These are phyloP conservation scores for Saturnispora zaruensis DNA, from an alignment of 805 yeast species.

Conservation along the genomic window DNA sequence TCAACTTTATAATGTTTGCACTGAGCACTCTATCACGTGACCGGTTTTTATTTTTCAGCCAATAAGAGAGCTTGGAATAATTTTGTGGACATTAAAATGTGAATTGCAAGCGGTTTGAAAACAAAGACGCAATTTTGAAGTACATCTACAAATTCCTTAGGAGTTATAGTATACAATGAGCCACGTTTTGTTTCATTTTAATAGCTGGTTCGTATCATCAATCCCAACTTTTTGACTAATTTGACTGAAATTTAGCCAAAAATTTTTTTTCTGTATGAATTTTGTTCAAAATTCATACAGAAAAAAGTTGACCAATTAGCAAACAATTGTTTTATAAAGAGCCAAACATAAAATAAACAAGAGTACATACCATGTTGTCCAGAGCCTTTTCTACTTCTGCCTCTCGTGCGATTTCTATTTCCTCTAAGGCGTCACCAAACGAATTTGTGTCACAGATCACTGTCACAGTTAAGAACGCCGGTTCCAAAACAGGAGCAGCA, in stretches of 20 bases:
- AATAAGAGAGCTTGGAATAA: constrained; percentile 5
- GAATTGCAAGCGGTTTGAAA: too few species aligned
- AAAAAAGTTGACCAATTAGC: not conserved
- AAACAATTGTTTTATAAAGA: not conserved
- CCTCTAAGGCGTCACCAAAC: constrained; percentile 36
- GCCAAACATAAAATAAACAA: not conserved
- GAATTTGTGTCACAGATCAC: constrained; percentile 68
- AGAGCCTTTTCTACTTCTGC: constrained; percentile 33
- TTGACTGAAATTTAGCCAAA: not conserved
- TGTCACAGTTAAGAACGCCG: constrained; percentile 73
- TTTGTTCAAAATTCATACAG: not conserved
- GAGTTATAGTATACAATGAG: not conserved
- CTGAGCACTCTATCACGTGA: constrained; percentile 8
- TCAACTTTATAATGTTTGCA: too few species aligned
- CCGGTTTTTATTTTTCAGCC: not conserved
- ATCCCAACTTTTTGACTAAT: too few species aligned
- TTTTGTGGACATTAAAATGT: not conserved
- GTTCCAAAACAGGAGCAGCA: constrained; percentile 64
- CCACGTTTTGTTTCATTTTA: not conserved
- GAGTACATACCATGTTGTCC: constrained; percentile 22
- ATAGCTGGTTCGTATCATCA: not conserved
- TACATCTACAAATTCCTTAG: not conserved
- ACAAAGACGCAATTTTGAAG: not conserved
- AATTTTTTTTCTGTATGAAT: not conserved
- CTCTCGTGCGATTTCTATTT: constrained; percentile 36